phyloP scores from a whole-genome alignment of 2,329 filamentous ascomycete genomes.

The Falciphora oryzae region DNA sequence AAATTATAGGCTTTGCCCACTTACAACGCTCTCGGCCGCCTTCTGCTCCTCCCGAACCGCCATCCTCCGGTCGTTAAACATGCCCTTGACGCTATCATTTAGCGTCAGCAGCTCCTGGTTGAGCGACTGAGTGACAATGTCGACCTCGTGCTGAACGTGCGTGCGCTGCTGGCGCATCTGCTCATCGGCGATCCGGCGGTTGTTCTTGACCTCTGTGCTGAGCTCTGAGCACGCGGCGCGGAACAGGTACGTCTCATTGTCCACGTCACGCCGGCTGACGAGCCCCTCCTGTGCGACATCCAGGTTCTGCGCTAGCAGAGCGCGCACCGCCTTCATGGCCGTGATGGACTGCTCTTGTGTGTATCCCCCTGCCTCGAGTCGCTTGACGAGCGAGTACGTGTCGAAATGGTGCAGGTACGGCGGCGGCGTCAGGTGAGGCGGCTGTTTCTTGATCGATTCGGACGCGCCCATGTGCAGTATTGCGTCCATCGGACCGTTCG shows the following conservation, averaged over 20 bases:
- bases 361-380: slow-evolving; percentile 68
- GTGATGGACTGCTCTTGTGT: slow-evolving; percentile 69
- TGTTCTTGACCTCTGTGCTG: slow-evolving; percentile 76
- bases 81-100: slow-evolving; percentile 87
- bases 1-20: slow-evolving; percentile 21
- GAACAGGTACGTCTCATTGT: slow-evolving; percentile 94
- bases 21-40: slow-evolving; percentile 70
- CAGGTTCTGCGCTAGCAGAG: slow-evolving; percentile 71
- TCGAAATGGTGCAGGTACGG: slow-evolving; percentile 96
- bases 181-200: slow-evolving; percentile 70
- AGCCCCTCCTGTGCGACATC: slow-evolving; percentile 73
- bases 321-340: slow-evolving; percentile 87
- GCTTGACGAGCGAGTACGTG: slow-evolving; percentile 81
- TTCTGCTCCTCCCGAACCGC: slow-evolving; percentile 83
- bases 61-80: slow-evolving; percentile 97
- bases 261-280: slow-evolving; percentile 85
- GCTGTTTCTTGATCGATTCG: slow-evolving; percentile 30
- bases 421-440: slow-evolving; percentile 64
- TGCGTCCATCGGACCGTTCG: slow-evolving; percentile 43
- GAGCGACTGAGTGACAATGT: slow-evolving; percentile 79
- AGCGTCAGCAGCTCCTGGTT: slow-evolving; percentile 76
- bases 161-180: slow-evolving; percentile 76
- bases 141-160: slow-evolving; percentile 88
- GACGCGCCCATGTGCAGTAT: slow-evolving; percentile 36
- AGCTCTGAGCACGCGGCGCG: slow-evolving; percentile 89